A percentile compares a stretch with the other conserved stretches of the same genome.
Evolutionary conservation across 2,329 filamentous ascomycete genomes (phyloP).

Genomic region (Pseudocercospora cruenta): DNA sequence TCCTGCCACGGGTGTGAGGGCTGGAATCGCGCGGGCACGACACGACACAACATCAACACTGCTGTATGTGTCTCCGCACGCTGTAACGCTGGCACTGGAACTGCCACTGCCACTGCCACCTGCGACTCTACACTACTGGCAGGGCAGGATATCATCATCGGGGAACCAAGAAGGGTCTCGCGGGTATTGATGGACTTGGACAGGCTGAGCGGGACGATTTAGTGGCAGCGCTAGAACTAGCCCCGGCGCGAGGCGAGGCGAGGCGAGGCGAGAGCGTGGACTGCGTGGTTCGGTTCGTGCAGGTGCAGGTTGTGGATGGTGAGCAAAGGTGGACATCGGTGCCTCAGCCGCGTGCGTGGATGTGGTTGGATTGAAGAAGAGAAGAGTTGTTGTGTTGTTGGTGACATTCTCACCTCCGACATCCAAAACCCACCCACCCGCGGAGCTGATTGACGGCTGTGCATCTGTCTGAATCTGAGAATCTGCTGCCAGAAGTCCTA

Average conservation of each 20-base stretch:
- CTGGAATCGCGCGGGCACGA: neutral
- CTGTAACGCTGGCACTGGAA: neutral
- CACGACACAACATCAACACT: neutral
- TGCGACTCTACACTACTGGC: neutral
- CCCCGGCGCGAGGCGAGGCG: neutral
- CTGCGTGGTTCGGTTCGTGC: too few species aligned
- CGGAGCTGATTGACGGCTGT: neutral
- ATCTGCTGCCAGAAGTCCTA: neutral
- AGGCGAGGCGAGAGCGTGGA: neutral
- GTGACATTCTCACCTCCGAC: too few species aligned
- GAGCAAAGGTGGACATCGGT: neutral
- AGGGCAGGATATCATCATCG: neutral
- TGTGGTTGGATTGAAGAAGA: too few species aligned
- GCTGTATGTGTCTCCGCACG: neutral
- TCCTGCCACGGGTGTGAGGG: neutral
- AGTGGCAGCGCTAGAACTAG: neutral
- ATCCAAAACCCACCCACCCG: too few species aligned
- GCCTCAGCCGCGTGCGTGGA: neutral
- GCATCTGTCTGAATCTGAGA: neutral
- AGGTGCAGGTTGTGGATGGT: too few species aligned
- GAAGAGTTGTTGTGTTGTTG: too few species aligned
- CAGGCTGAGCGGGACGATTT: too few species aligned
- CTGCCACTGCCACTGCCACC: neutral
- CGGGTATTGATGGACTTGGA: neutral
- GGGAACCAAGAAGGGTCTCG: neutral